Conservation (phyloP, 2,329 filamentous ascomycete species). For the Fusarium nisikadoi region DNA sequence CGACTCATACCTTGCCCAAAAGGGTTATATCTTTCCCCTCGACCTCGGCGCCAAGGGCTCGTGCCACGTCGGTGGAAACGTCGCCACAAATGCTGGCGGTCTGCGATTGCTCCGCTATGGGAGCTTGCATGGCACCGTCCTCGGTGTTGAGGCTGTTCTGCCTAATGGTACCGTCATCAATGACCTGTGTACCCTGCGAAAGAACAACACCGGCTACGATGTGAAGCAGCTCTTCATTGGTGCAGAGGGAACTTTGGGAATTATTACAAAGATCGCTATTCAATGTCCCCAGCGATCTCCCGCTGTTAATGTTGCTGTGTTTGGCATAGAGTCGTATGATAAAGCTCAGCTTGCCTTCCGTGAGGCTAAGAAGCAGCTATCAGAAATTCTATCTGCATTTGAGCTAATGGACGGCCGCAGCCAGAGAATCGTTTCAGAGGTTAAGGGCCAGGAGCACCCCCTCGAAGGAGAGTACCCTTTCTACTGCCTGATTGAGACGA, state of each 20-base stretch:
- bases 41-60: constrained; percentile 98
- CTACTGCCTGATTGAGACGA: constrained; percentile 97
- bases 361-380: constrained; percentile 88
- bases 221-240: constrained; percentile 97
- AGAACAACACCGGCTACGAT: constrained; percentile 99
- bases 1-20: constrained; percentile 85
- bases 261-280: constrained; percentile 91
- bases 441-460: constrained; percentile 81
- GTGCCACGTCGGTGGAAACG: constrained; percentile 95
- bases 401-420: constrained; percentile 93
- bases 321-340: constrained; percentile 90
- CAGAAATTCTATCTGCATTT: constrained; percentile 96
- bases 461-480: constrained; percentile 88
- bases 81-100: constrained; percentile 95
- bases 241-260: constrained; percentile 91
- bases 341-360: constrained; percentile 87
- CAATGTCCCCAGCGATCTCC: constrained; percentile 87
- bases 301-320: constrained; percentile 94
- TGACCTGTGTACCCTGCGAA: constrained; percentile 86
- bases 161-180: constrained; percentile 93
- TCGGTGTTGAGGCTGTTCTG: constrained; percentile 92
- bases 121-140: constrained; percentile 90
- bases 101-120: constrained; percentile 91
- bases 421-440: constrained; percentile 79
- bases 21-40: constrained; percentile 89